Conservation (phyloP, 1,284 basidiomycete species). For the Trametes polyzona region DNA sequence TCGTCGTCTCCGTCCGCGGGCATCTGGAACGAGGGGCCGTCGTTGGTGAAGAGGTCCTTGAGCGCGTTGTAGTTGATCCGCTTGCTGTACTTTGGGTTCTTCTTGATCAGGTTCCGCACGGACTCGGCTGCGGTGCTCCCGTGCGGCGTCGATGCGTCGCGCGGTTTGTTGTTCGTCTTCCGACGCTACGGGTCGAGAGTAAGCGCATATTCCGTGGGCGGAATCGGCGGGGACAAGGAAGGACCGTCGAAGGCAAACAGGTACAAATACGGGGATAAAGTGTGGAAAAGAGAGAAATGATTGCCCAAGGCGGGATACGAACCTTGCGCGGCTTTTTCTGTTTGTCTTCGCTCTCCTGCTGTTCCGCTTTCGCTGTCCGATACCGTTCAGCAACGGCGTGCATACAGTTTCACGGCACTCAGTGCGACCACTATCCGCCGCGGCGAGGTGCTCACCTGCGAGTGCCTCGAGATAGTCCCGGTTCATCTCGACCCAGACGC, state of each 20-base stretch:
- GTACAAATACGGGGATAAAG: conserved; percentile 22
- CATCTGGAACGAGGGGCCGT: conserved; percentile 38
- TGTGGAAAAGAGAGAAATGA: conserved; percentile 17
- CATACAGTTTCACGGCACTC: conserved; percentile 9
- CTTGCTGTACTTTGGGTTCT: conserved; percentile 83
- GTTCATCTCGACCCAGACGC: conserved; percentile 97
- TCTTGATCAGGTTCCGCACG: conserved; percentile 79
- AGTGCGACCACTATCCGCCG: conserved; percentile 12
- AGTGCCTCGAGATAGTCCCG: conserved; percentile 91
- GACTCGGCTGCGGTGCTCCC: conserved; percentile 81
- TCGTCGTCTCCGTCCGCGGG: conserved; percentile 40
- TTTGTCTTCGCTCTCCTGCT: conserved; percentile 49
- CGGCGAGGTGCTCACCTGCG: conserved; percentile 63
- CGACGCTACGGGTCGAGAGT: conserved; percentile 56
- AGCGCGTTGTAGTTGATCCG: conserved; percentile 90
- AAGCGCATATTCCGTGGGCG: not conserved
- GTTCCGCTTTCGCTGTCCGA: conserved; percentile 69
- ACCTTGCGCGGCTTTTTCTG: conserved; percentile 74
- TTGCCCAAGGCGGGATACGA: conserved; percentile 48
- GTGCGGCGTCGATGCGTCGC: conserved; percentile 73
- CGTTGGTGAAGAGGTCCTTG: conserved; percentile 72
- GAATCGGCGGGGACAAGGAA: not conserved
- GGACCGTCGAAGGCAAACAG: conserved; percentile 17
- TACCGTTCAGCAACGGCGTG: conserved; percentile 46
- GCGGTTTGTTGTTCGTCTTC: conserved; percentile 68